Percentiles rank a stretch among this genome's conserved stretches.
Evolutionary conservation across 2,329 filamentous ascomycete genomes (phyloP).

Genomic region (Colletotrichum lini): DNA sequence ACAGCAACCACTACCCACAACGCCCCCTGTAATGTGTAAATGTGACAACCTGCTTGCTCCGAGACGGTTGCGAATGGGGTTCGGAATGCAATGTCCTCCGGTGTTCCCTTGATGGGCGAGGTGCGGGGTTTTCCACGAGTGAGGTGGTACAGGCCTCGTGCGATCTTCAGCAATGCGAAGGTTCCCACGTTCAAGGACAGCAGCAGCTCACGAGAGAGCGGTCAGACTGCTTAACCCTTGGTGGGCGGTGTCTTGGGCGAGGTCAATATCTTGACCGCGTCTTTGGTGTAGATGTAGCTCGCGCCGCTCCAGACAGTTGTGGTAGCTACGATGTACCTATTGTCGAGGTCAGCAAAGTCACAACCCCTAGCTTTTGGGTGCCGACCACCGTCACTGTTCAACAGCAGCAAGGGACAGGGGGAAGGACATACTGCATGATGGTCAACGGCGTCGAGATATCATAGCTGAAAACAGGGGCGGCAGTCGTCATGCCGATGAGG

Average conservation of each 20-base stretch:
- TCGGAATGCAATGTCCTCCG: background rate
- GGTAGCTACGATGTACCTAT: conserved; percentile 84
- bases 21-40: background rate
- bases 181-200: background rate
- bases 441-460: conserved; percentile 70
- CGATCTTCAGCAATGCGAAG: background rate
- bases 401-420: too few species aligned
- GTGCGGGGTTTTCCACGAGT: background rate
- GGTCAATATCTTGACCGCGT: conserved; percentile 88
- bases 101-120: background rate
- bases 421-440: conserved; percentile 72
- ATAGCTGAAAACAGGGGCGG: conserved; percentile 80
- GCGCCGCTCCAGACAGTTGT: conserved; percentile 96
- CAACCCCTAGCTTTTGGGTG: background rate
- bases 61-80: background rate
- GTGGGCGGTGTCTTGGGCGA: conserved; percentile 42
- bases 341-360: conserved; percentile 49
- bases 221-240: background rate
- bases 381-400: too few species aligned
- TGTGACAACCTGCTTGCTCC: background rate
- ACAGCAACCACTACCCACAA: background rate
- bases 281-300: conserved; percentile 91
- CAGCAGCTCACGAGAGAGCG: background rate
- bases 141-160: background rate
- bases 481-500: conserved; percentile 87